Base-by-base conservation (phyloP, 192 early-diverging fungal species). In the Backusella morwellensis region DNA sequence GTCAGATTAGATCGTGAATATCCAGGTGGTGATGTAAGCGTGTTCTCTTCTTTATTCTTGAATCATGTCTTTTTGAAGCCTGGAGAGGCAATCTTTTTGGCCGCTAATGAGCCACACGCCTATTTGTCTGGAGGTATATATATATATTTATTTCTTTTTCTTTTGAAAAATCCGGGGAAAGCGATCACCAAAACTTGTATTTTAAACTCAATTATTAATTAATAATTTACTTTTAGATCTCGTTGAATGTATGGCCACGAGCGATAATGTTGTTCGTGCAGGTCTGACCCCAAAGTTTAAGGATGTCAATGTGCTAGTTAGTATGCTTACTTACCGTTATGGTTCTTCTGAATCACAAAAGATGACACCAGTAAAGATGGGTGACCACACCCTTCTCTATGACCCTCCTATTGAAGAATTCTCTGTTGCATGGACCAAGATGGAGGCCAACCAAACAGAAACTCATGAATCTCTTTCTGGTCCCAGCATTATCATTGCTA, bases 351-450 rank as follows among this genome's bases (percentile, higher is more conserved):
- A 92, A 35, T 86, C 86, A n/a, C 94, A 97, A 84, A 86, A 98
- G 75, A 84, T 98, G 72, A 83, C 79, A 9, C 93, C 94, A 0
- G 87, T 83, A 6, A 76, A 85, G n/a, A 83, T 69, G 19, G 78
- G 83, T 0, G 59, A 72, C 17, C 81, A 85, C 32, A 90, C 92
- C n/a, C 54, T 88, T 5, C 79, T 96, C 29, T 99, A 99, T 84
- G 94, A 98, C 82, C 97, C 97, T 35, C 97, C 97, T 12, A 98
- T 99, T 75, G 93, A 94, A 14, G 98, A 99, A 80, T 99, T 99
- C 80, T 88, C 93, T 3, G 94, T 99, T 59, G 79, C 93, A 11
- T 78, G 89, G 29, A 95, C 95, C 0, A 77, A 52, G 0, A 78
- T 96, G 21, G 72, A 72, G 4, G 75, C 78, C 9, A 77, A 81